These are phyloP conservation scores for Lasiodiplodia sp. DNA, from an alignment of 2,329 filamentous ascomycete genomes.

Conservation along the genomic window DNA sequence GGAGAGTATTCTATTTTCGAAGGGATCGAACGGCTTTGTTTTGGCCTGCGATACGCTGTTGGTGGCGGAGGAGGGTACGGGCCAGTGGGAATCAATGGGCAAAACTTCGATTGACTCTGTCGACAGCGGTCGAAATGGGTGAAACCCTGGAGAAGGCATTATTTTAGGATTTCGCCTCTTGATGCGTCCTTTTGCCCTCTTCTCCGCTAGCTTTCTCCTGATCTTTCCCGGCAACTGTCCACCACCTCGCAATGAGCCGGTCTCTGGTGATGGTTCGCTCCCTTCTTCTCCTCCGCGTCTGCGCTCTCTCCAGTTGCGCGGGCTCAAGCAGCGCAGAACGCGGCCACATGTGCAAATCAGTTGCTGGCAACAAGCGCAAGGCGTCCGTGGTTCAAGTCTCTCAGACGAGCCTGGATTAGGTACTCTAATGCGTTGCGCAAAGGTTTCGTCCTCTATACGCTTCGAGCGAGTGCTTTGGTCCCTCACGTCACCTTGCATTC, in stretches of 20 bases:
- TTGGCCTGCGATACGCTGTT: neutral
- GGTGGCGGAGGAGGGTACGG: neutral
- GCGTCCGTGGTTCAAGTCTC: neutral
- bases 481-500: neutral
- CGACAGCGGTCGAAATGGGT: neutral
- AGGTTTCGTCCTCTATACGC: neutral
- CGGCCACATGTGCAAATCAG: neutral
- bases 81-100: neutral
- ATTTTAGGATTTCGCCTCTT: neutral
- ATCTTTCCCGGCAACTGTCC: neutral
- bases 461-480: neutral
- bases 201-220: neutral
- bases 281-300: neutral
- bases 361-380: neutral
- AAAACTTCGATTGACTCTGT: neutral
- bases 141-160: neutral
- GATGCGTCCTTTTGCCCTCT: neutral
- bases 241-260: neutral
- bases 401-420: neutral
- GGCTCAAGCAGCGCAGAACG: neutral
- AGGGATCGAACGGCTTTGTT: neutral
- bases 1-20: neutral
- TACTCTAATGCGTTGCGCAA: neutral
- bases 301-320: neutral
- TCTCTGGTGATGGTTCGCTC: neutral